Percentiles rank a stretch among this genome's conserved stretches.
These are phyloP conservation scores for Bisporella sp. DNA, from an alignment of 2,329 filamentous ascomycete genomes.

Conservation along the genomic window DNA sequence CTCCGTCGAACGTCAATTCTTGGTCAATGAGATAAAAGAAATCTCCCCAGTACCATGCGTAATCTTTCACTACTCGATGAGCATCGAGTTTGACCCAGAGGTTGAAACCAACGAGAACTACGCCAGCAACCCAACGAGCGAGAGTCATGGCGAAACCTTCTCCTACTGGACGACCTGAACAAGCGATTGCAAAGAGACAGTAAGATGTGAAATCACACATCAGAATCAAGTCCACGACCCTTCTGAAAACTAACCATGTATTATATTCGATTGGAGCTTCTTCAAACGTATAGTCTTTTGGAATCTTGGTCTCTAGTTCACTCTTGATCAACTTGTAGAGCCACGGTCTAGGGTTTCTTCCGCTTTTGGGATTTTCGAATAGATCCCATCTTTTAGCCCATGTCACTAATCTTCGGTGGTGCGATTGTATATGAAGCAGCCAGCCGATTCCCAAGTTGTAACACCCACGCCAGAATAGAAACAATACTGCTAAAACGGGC, in stretches of 20 bases:
- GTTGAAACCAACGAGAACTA: constrained; percentile 83
- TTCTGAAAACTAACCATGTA: constrained; percentile 94
- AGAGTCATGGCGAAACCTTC: constrained; percentile 64
- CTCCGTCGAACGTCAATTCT: constrained; percentile 94
- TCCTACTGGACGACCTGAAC: constrained; percentile 64
- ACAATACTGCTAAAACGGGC: constrained; percentile 74
- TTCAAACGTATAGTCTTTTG: constrained; percentile 88
- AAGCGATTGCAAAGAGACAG: constrained; percentile 89
- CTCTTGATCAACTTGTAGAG: constrained; percentile 78
- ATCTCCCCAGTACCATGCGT: constrained; percentile 99
- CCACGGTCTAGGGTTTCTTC: constrained; percentile 73
- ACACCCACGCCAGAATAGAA: constrained; percentile 83
- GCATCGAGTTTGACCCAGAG: constrained; percentile 98
- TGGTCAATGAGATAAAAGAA: constrained; percentile 99
- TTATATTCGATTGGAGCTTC: constrained; percentile 96
- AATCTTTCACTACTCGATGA: constrained; percentile 96
- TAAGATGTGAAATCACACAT: constrained; percentile 99
- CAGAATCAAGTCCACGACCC: constrained; percentile 91
- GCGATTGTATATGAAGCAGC: constrained; percentile 82
- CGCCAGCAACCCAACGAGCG: constrained; percentile 72
- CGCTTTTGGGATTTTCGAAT: constrained; percentile 77
- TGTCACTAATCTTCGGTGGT: constrained; percentile 74
- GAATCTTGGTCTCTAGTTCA: constrained; percentile 92
- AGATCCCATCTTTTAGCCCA: constrained; percentile 84
- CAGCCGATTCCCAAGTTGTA: constrained; percentile 95